Evolutionary conservation across 805 yeast genomes (phyloP).

Genomic region (Metschnikowia arizonensis): DNA sequence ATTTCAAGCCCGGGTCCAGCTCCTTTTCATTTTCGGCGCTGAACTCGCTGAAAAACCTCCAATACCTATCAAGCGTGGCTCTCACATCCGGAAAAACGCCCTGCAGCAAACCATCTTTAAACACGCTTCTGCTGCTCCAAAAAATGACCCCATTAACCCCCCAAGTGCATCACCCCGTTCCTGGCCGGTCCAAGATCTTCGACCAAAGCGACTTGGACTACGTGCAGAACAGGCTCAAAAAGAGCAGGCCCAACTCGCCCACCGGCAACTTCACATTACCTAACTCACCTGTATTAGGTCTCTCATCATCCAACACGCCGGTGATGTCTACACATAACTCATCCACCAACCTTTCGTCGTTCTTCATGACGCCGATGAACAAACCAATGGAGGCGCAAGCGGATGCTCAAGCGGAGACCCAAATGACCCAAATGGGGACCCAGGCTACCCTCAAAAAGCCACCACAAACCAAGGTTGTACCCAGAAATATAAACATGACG

Average conservation of each 20-base stretch:
- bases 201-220: constrained; percentile 48
- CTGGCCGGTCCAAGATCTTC: constrained; percentile 19
- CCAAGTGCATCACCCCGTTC: constrained; percentile 17
- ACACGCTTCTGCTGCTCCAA: constrained; percentile 48
- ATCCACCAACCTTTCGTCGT: constrained; percentile 34
- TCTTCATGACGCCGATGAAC: constrained; percentile 31
- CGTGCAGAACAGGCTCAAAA: constrained; percentile 42
- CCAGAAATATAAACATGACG: background rate
- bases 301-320: constrained; percentile 38
- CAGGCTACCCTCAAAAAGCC: background rate
- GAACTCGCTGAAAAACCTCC: constrained; percentile 20
- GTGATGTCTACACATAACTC: constrained; percentile 40
- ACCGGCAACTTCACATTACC: constrained; percentile 35
- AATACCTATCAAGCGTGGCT: constrained; percentile 39
- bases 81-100: constrained; percentile 25
- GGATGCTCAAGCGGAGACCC: background rate
- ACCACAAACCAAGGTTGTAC: background rate
- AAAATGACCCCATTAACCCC: constrained; percentile 49
- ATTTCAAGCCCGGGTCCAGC: constrained; percentile 26
- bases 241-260: constrained; percentile 51
- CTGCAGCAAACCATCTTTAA: constrained; percentile 27
- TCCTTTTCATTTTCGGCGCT: constrained; percentile 11
- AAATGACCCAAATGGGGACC: no score
- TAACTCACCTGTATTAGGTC: constrained; percentile 41
- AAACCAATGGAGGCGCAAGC: background rate